Evolutionary conservation across 495 filamentous ascomycete genomes (phyloP).

Genomic region (Daldinia childiae): DNA sequence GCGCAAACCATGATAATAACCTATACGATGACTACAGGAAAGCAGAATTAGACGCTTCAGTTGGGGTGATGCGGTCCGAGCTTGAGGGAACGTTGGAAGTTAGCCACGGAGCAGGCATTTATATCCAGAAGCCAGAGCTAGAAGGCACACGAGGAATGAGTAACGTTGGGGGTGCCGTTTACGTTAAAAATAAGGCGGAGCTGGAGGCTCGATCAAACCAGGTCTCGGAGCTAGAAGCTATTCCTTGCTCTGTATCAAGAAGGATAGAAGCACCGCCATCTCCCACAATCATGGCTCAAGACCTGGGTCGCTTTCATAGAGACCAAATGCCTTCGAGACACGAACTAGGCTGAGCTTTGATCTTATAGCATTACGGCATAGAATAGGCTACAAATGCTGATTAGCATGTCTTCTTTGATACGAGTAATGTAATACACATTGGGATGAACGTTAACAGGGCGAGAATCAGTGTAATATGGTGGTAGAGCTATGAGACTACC

Average conservation of each 20-base stretch:
- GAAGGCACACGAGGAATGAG: background rate
- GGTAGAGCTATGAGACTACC: no score
- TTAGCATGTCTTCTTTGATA: no score
- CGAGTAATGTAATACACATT: no score
- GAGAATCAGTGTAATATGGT: no score
- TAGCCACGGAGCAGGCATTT: background rate
- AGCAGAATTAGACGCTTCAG: background rate
- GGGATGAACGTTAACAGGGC: no score
- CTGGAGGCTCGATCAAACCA: background rate
- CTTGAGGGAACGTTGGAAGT: background rate
- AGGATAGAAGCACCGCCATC: background rate
- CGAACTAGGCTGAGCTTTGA: no score
- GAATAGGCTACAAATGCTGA: no score
- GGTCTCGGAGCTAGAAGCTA: background rate
- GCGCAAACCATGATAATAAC: no score
- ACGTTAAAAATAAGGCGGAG: background rate
- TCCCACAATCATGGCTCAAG: background rate
- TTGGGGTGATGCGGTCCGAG: background rate
- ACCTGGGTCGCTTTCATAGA: background rate
- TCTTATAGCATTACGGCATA: no score
- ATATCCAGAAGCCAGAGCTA: background rate
- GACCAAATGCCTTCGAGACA: no score
- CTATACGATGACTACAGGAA: background rate
- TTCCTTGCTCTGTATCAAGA: background rate
- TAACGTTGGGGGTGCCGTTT: background rate